These are phyloP conservation scores for Blyttiomyces sp. DNA, from an alignment of 371 early-diverging fungal genomes.

Conservation along the genomic window DNA sequence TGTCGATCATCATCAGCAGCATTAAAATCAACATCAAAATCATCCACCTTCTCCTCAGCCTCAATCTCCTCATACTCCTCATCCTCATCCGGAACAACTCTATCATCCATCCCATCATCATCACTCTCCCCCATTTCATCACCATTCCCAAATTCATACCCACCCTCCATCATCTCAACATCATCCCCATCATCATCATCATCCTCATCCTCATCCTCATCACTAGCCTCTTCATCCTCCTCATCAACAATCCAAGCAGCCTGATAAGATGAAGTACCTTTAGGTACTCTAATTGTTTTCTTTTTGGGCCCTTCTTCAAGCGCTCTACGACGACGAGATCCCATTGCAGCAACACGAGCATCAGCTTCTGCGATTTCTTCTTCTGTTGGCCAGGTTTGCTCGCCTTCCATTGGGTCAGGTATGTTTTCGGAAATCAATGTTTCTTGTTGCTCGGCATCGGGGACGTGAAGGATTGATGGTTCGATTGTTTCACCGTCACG, in stretches of 20 bases:
- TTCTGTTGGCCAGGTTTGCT: slow-evolving; percentile 98
- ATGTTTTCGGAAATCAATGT: slow-evolving; percentile 77
- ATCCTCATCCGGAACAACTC: slow-evolving; percentile 21
- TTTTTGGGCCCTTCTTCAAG: slow-evolving; percentile 19
- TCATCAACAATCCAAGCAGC: slow-evolving; percentile 93
- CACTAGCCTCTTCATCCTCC: slow-evolving; percentile 56
- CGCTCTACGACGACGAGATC: slow-evolving; percentile 1
- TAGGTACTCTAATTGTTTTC: slow-evolving; percentile 73
- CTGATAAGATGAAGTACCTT: slow-evolving; percentile 94
- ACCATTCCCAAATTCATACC: slow-evolving; percentile 6
- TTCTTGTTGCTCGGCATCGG: slow-evolving; percentile 51
- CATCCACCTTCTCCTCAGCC: slow-evolving; percentile 30
- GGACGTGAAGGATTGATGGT: slow-evolving; percentile 23
- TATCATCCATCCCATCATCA: slow-evolving; percentile 13
- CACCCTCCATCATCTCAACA: slow-evolving; percentile 6
- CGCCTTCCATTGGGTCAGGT: slow-evolving; percentile 84
- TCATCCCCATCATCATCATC: slow-evolving; percentile 15
- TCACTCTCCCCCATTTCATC: slow-evolving; percentile 7
- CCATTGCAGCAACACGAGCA: slow-evolving; percentile 30
- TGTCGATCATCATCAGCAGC: slow-evolving; percentile 48
- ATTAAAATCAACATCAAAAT: slow-evolving; percentile 49
- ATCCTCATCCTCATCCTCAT: slow-evolving; percentile 18
- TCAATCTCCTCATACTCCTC: slow-evolving; percentile 83
- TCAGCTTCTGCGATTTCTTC: slow-evolving; percentile 86
- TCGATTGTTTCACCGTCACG: slow-evolving; percentile 27